These are phyloP conservation scores for Stagonosporopsis tanaceti DNA, from an alignment of 2,329 filamentous ascomycete species.

Conservation along the genomic window DNA sequence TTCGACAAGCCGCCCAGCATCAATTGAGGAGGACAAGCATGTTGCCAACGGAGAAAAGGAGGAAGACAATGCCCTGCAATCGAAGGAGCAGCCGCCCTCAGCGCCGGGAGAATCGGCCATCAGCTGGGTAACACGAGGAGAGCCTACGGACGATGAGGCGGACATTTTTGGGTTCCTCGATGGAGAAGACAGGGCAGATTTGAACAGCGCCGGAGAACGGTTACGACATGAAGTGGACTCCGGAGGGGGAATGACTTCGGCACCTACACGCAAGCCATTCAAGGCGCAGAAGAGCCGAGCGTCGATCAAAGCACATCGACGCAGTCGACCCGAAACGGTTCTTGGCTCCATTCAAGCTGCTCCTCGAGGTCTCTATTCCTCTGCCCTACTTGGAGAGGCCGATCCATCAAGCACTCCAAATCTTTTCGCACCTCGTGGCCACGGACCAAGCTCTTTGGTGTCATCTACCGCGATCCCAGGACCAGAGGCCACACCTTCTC, in stretches of 20 bases:
- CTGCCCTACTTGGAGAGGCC: constrained; percentile 12
- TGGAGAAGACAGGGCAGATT: not conserved
- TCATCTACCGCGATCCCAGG: not conserved
- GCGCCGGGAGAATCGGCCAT: not conserved
- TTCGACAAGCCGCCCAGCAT: constrained; percentile 1
- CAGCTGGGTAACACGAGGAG: no score
- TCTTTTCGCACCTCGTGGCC: constrained; percentile 5
- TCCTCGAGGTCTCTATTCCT: constrained; percentile 31
- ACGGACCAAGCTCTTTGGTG: not conserved
- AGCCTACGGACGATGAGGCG: not conserved
- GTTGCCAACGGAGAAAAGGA: not conserved
- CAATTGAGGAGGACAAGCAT: not conserved
- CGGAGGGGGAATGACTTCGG: not conserved
- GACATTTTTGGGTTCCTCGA: not conserved
- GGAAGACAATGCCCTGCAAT: not conserved
- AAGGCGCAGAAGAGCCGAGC: constrained; percentile 22
- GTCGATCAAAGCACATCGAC: constrained; percentile 28
- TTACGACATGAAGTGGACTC: no score
- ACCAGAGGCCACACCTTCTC: constrained; percentile 20
- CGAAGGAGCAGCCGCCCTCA: not conserved
- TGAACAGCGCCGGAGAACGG: not conserved
- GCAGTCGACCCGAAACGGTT: constrained; percentile 31
- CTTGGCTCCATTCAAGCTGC: constrained; percentile 30
- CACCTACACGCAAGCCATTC: constrained; percentile 8
- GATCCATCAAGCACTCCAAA: constrained; percentile 24